Evolutionary conservation across 768 basidiomycete species (phyloP), one percentile per base, ranked within the genome.

Genomic region (Lactifluus piperatus): DNA sequence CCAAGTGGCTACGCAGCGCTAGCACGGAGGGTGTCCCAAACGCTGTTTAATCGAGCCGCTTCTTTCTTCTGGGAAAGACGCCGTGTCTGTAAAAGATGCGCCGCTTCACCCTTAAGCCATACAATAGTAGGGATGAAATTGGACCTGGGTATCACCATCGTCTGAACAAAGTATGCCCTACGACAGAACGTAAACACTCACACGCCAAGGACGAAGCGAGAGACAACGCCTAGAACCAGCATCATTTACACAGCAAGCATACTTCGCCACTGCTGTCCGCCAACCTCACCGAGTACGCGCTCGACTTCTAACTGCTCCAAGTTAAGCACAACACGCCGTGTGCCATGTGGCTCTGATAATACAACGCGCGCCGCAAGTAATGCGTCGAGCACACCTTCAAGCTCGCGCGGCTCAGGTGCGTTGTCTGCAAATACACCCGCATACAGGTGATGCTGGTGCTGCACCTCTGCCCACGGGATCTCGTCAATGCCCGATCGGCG

Each of bases 401-500:
- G 77, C 69, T 95, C 91, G 18, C 77, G 76, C 0, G 74, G 62
- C 0, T 79, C 82, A 7, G 89, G 86, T n/a, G 75, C 77, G 16
- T 77, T 75, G 32, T 78, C 76, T 8, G 80, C 74, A 14, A 97
- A 80, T 2, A 83, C 74, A 61, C 81, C 79, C 51, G 83, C 77
- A 62, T 92, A 88, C 7, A 81, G 78, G 29, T 83, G 69, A 67
- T 93, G 90, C 68, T 95, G 92, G 54, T 84, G 76, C 58, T 83
- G 79, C 43, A 94, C 88, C 63, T 91, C 86, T 27, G 79, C 79
- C 89, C 89, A 94, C 65, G 82, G 82, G 49, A 97, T 85, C 73
- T 94, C 91, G 53, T 91, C 86, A 0, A 97, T 80, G 27, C 94
- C 94, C 61, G 88, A 85, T 45, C 88, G 78, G 69, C 85, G 84